Evolutionary conservation across 108 stramenopile species (phyloP).

Genomic region (Cyclotella choctawhatcheeana): DNA sequence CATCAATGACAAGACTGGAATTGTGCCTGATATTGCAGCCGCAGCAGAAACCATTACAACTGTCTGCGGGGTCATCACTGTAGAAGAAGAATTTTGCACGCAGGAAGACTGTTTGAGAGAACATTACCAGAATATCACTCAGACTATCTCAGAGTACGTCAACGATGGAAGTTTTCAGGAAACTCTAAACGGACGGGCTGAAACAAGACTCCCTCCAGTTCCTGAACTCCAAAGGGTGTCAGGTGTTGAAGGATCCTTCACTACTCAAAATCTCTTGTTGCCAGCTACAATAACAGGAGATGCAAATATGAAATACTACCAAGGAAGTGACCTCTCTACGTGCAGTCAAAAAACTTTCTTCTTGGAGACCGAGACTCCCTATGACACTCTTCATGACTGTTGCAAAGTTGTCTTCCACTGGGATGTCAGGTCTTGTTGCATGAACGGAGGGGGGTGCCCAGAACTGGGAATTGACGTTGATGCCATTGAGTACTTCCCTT

Average conservation of each 20-base stretch:
- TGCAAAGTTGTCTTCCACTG: slow-evolving; percentile 31
- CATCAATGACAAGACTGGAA: slow-evolving; percentile 44
- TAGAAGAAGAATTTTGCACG: slow-evolving; percentile 36
- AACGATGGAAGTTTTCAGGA: slow-evolving; percentile 18
- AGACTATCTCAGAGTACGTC: slow-evolving; percentile 13
- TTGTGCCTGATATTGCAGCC: slow-evolving; percentile 26
- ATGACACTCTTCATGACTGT: slow-evolving; percentile 37
- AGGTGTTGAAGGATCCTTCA: slow-evolving; percentile 2
- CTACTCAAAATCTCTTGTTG: slow-evolving; percentile 29
- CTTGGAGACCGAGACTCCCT: slow-evolving; percentile 15
- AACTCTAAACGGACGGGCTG: slow-evolving; percentile 10
- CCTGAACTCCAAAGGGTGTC: slow-evolving; percentile 33
- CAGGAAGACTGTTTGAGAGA: slow-evolving; percentile 28
- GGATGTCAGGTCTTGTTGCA: slow-evolving; percentile 30
- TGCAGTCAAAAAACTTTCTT: slow-evolving; percentile 37
- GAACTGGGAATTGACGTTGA: slow-evolving; percentile 14
- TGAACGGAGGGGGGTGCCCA: slow-evolving; percentile 37
- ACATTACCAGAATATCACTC: slow-evolving; percentile 21
- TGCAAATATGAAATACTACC: slow-evolving; percentile 24
- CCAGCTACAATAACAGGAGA: slow-evolving; percentile 43
- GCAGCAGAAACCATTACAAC: slow-evolving; percentile 21
- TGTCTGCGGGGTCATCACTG: slow-evolving; percentile 44
- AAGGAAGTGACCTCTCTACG: slow-evolving; percentile 31
- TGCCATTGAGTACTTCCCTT: slow-evolving; percentile 27
- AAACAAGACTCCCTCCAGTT: slow-evolving; percentile 44